Conservation (phyloP, 352 stramenopile genomes). For the Aphanomyces cochlioides region DNA sequence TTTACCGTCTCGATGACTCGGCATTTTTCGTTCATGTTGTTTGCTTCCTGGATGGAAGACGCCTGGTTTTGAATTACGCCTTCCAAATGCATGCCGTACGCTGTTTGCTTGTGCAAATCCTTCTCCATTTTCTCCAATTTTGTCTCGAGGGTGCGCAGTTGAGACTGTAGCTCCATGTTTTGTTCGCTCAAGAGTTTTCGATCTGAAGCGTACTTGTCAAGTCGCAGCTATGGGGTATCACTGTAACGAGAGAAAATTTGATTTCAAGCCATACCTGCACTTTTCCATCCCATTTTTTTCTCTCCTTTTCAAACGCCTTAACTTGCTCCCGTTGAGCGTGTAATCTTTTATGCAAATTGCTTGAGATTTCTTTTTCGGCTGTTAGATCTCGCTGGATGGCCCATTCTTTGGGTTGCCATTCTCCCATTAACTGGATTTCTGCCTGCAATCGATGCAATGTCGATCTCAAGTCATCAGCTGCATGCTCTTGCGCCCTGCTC, state of each 20-base stretch:
- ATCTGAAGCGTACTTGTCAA: conserved; percentile 75
- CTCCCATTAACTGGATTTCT: neutral
- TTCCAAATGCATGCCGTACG: conserved; percentile 62
- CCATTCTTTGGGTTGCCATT: conserved; percentile 49
- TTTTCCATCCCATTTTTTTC: conserved; percentile 80
- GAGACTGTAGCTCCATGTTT: conserved; percentile 72
- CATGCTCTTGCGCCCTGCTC: neutral
- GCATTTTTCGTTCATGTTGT: neutral
- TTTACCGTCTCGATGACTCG: neutral
- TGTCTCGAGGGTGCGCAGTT: conserved; percentile 49
- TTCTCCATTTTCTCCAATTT: conserved; percentile 43
- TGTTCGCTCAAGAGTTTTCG: conserved; percentile 74
- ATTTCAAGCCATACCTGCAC: conserved; percentile 37
- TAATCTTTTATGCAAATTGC: conserved; percentile 59
- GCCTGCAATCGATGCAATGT: neutral
- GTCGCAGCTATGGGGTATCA: conserved; percentile 41
- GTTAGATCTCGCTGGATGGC: conserved; percentile 51
- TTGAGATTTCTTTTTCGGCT: conserved; percentile 49
- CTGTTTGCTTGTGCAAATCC: conserved; percentile 56
- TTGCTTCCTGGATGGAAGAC: neutral
- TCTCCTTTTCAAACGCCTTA: conserved; percentile 72
- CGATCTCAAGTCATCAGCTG: neutral
- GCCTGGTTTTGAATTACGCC: conserved; percentile 28
- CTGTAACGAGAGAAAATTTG: neutral
- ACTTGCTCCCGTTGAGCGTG: conserved; percentile 67